phyloP scores from a whole-genome alignment of 2,329 filamentous ascomycete species.

The Pyricularia sp. region DNA sequence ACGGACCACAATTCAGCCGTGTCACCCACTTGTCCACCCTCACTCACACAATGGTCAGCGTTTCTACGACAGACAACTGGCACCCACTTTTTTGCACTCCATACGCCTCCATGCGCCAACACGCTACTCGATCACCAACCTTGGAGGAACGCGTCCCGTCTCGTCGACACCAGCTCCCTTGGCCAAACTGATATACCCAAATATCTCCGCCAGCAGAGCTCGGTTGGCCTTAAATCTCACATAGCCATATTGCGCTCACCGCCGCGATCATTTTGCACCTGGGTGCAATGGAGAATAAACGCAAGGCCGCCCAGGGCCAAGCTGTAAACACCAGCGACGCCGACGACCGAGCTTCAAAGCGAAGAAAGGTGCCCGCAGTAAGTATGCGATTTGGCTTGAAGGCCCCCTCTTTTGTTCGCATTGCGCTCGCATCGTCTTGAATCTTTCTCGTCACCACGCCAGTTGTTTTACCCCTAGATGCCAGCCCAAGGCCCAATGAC shows the following conservation, averaged over 20 bases:
- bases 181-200: not conserved
- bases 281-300: slow-evolving; percentile 43
- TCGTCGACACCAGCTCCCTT: not conserved
- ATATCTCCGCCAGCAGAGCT: slow-evolving; percentile 3
- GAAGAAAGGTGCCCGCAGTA: slow-evolving; percentile 44
- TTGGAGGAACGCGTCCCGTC: slow-evolving; percentile 1
- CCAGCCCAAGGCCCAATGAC: not conserved
- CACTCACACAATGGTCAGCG: not conserved
- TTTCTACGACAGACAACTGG: not conserved
- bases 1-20: slow-evolving; percentile 3
- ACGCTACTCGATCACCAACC: slow-evolving; percentile 4
- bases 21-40: not conserved
- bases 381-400: slow-evolving; percentile 12
- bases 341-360: slow-evolving; percentile 45
- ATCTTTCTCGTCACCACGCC: not conserved
- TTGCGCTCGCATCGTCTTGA: not conserved
- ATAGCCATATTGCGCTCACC: not conserved
- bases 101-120: slow-evolving; percentile 2
- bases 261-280: slow-evolving; percentile 7
- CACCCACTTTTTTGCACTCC: slow-evolving; percentile 4
- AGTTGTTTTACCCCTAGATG: not conserved
- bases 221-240: not conserved
- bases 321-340: slow-evolving; percentile 32
- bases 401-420: not conserved
- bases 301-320: slow-evolving; percentile 38